Conservation (phyloP, 2,329 filamentous ascomycete species). For the Colletotrichum chrysophilum region DNA sequence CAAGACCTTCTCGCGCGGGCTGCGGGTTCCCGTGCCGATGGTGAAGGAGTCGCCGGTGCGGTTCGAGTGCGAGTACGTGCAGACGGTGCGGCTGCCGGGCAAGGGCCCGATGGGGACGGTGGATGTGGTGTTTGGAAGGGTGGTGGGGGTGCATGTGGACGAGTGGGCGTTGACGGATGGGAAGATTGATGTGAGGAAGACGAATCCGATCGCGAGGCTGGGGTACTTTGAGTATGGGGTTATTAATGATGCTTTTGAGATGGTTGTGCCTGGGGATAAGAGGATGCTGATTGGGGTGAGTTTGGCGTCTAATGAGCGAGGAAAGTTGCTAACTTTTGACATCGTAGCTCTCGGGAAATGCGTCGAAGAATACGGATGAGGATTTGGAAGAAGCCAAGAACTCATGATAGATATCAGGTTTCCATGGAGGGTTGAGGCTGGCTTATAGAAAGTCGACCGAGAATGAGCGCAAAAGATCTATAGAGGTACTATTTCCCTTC, state of each 20-base stretch:
- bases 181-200: background rate
- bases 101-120: background rate
- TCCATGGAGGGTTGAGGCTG: background rate
- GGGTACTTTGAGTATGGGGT: constrained; percentile 1
- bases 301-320: too few species aligned
- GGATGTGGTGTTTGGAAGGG: background rate
- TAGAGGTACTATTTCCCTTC: background rate
- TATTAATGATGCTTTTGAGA: background rate
- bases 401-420: too few species aligned
- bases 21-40: background rate
- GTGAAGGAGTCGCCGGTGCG: background rate
- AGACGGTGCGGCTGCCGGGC: background rate
- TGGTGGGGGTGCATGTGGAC: background rate
- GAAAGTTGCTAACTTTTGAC: background rate
- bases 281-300: background rate
- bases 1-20: background rate
- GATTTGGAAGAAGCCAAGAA: background rate
- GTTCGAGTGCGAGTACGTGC: constrained; percentile 6
- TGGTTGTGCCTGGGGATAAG: constrained; percentile 1
- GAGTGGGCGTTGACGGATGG: background rate
- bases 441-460: background rate
- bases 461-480: background rate
- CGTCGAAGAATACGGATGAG: background rate
- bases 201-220: background rate
- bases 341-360: background rate